Evolutionary conservation across 306 rosid species (phyloP), one percentile per base, ranked within the genome.

Genomic region (Albizia julibrissin): DNA sequence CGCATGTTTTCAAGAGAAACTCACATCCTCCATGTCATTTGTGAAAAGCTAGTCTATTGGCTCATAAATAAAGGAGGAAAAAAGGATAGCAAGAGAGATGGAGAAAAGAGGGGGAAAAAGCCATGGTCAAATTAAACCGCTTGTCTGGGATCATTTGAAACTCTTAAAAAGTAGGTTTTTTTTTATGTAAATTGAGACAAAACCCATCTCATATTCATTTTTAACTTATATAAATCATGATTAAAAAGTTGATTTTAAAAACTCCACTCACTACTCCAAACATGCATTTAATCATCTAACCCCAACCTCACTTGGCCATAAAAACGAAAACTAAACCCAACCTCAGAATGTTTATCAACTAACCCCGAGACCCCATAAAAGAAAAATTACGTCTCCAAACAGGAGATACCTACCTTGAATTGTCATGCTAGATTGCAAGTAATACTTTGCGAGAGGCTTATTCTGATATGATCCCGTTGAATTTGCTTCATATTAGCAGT

Each of bases 11-110:
- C 16, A 3, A 44, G 49, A 44, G 49, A 44, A 11, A 44, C 49
- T 44, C 49, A 11, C 79, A 83, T 56, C 31, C 29, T 67, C 82
- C 29, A 64, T 26, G 26, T 61, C 34, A 61, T 26, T 61, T 26
- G 16, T 24, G 33, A 59, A 59, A 26, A 26, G 24, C 67, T 14
- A 14, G 39, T 8, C 19, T 47, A 47, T 47, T 16, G 54, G 54
- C 21, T 1, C 4, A 47, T 4, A 4, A 47, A 0, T 34, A 5
- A 4, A 34, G 39, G 39, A 34, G 39, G 0, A 34, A 34, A 34
- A 34, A 34, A 3, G 18, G 19, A 14, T 14, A 14, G 54, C 54
- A 47, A 47, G 6, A 47, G 54, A 15, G 19, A 14, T 0, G 21
- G 5, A 15, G 19, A 14, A 47, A 47, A 47, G 19, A 47, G 21